Evolutionary conservation across 139 green algal species (phyloP), one percentile per base, ranked within the genome.

Genomic region (Axilococcus clingmanii): DNA sequence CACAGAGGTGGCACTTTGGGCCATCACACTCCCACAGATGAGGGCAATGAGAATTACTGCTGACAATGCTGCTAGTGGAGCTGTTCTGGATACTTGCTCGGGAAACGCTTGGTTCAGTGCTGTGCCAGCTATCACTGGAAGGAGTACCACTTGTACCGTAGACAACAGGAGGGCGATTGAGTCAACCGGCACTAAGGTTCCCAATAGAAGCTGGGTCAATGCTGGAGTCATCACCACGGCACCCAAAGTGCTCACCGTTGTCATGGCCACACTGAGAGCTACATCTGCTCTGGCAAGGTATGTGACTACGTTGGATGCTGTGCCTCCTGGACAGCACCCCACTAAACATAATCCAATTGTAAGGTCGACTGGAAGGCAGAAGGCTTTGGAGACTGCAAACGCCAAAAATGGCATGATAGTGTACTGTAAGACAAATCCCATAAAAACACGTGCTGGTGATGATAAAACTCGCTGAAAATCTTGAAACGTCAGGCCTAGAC

Each of bases 111-210:
- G 62, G 52, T 83, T 82, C 17, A 83, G 23, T 20, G 66, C 57
- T 3, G 48, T 62, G 12, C 85, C 85, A 0, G 74, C 31, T 17
- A 82, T 28, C 4, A 89, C 74, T 4, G 85, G 85, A 17, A 75
- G 53, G 45, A 94, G 59, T 24, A 94, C 84, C 22, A 89, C 77
- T 72, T 89, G 74, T 1, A 80, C 25, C 0, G 80, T 89, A 40
- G 70, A 82, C 31, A 75, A 7, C 20, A 85, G 59, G 17, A 94
- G 59, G 6, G 57, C 80, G 4, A n/a, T 14, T 3, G 55, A 66
- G 55, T 88, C 66, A 3, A 89, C 76, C 0, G 78, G 68, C 27
- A 91, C 72, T 33, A 80, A 49, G 14, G 76, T 71, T n/a, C 82
- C 82, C 24, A 82, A 71, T 33, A 87, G 61, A 15, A 71, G 25